A percentile compares a stretch with the other conserved stretches of the same genome.
These are phyloP conservation scores for Boletus eberwhitei DNA, from an alignment of 768 basidiomycete species.

Conservation along the genomic window DNA sequence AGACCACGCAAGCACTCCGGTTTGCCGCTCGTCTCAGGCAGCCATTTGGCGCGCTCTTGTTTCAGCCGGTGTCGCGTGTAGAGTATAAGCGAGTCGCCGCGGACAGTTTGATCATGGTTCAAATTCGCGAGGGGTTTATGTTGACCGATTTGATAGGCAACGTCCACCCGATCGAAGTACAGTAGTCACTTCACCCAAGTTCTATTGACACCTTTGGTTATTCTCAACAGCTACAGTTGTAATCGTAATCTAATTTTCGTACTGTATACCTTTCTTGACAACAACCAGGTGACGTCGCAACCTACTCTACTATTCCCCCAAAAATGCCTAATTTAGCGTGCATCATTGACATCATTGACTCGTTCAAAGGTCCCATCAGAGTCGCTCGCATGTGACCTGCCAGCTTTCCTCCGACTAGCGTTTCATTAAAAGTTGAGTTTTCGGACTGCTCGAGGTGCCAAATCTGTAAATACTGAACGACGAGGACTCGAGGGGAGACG, in stretches of 20 bases:
- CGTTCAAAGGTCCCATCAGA: no score
- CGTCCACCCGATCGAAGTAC: neutral
- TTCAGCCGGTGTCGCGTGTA: neutral
- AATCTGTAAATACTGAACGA: no score
- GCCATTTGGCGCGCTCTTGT: conserved; percentile 5
- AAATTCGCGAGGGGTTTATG: neutral
- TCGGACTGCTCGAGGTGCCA: no score
- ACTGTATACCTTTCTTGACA: no score
- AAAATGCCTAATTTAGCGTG: no score
- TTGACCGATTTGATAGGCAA: neutral
- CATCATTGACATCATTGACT: no score
- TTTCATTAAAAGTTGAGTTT: no score
- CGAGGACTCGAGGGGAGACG: no score
- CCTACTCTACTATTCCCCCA: no score
- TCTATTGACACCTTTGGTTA: neutral
- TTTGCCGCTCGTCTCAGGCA: neutral
- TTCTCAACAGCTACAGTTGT: neutral
- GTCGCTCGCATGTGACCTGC: no score
- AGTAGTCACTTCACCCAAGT: neutral
- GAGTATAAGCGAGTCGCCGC: conserved; percentile 10
- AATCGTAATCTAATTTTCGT: neutral
- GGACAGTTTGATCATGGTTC: conserved; percentile 6
- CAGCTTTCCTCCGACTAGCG: no score
- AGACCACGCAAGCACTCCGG: neutral
- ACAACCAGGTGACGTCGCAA: no score